Evolutionary conservation across 768 basidiomycete species (phyloP), one percentile per base, ranked within the genome.

Genomic region (Suillus americanus): DNA sequence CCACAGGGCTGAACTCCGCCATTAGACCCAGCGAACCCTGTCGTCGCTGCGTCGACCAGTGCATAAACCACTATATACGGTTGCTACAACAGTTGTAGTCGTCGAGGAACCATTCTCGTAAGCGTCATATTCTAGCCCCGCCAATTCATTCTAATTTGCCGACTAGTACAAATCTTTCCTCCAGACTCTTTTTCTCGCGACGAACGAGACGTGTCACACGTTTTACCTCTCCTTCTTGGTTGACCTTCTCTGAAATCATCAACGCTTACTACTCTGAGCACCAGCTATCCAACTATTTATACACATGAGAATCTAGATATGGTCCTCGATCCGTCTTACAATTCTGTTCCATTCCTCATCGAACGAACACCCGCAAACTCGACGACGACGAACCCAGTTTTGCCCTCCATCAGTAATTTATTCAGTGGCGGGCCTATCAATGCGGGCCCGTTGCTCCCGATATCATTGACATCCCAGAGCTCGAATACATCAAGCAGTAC

Each of bases 31-130:
- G 57, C 40, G 40, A 59, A 16, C 40, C 40, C 28, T 41, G 18
- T 41, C 40, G 18, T 59, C 57, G 57, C 57, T 59, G 57, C 57
- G 57, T 59, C 12, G 23, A n/a, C 57, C 57, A 13, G 57, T 59
- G 25, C 18, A 16, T 18, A 57, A 2, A 25, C 56, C 2, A 28
- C 40, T 59, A 30, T 59, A 40, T 40, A 59, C 38, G 3, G 25
- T 41, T 38, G 14, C 55, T 3, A 13, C 30, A 56, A 20, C 25
- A 10, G 25, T 59, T 25, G 33, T 40, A 7, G 38, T 59, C 37
- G 57, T 59, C 38, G 25, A 59, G 12, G 12, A 3, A 20, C 57
- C 10, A n/a, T 41, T 59, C 57, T 59, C 57, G 57, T 59, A 59
- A 59, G 57, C 40, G 18, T 53, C 56, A 6, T 25, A 20, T 59